Conservation (phyloP, 805 yeast species). For the Peterozyma toletana region DNA sequence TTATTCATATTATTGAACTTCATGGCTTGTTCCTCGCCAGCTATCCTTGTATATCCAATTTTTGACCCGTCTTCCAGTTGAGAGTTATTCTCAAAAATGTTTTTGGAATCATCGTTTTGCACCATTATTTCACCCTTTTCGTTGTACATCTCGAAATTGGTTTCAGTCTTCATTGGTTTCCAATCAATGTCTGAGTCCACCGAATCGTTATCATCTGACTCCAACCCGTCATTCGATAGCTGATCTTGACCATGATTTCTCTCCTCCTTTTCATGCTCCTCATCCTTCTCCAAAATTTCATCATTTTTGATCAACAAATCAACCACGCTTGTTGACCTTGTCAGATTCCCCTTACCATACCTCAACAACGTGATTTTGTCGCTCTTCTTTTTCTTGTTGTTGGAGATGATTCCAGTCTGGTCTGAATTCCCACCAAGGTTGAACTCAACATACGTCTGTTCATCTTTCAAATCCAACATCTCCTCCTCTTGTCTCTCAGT, state of each 20-base stretch:
- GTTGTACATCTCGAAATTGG: conserved; percentile 72
- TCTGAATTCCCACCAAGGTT: conserved; percentile 17
- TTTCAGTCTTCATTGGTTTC: conserved; percentile 82
- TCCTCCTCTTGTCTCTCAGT: too few species aligned
- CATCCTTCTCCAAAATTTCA: background rate
- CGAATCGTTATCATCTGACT: conserved; percentile 22
- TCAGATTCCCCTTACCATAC: conserved; percentile 14
- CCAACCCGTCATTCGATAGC: conserved; percentile 6
- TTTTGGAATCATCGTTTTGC: conserved; percentile 15
- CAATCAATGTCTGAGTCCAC: conserved; percentile 51
- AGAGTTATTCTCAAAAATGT: conserved; percentile 12
- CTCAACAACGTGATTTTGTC: conserved; percentile 14
- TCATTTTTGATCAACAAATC: conserved; percentile 1
- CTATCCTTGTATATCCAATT: conserved; percentile 82
- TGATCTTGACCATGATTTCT: background rate
- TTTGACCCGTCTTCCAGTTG: conserved; percentile 35
- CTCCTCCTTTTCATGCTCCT: background rate
- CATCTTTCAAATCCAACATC: conserved; percentile 10
- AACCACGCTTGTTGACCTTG: conserved; percentile 1
- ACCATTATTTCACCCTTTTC: conserved; percentile 65
- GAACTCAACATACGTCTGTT: conserved; percentile 26
- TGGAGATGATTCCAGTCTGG: conserved; percentile 14
- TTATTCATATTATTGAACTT: conserved; percentile 47
- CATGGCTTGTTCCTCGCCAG: conserved; percentile 79
- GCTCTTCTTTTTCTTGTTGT: conserved; percentile 7